Percentiles rank a stretch among this genome's conserved stretches.
Evolutionary conservation across 306 rosid species (phyloP).

Genomic region (Mimosa bimucronata): DNA sequence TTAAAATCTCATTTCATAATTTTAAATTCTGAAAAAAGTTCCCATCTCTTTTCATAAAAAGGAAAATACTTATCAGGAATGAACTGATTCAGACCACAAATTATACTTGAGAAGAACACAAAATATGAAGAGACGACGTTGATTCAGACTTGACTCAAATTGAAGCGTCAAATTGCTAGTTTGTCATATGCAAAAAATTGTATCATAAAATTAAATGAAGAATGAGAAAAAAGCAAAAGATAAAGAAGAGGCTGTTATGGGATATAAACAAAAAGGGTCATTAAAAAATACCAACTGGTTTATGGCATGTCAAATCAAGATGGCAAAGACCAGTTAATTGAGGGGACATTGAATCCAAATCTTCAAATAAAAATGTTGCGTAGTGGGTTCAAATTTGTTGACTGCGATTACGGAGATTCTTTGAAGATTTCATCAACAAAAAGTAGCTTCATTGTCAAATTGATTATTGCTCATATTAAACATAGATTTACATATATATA

Average conservation of each 20-base stretch:
- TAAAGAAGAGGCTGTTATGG: not conserved
- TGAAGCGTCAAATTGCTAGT: not conserved
- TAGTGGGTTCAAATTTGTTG: slow-evolving; percentile 35
- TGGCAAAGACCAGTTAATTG: not conserved
- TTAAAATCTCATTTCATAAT: not conserved
- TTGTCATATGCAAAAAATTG: not conserved
- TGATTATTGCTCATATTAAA: not conserved
- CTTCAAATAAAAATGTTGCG: slow-evolving; percentile 13
- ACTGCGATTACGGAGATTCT: slow-evolving; percentile 4
- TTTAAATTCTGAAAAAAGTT: not conserved
- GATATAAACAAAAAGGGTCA: not conserved
- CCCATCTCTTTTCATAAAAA: not conserved
- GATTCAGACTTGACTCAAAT: not conserved
- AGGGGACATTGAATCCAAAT: slow-evolving; percentile 5
- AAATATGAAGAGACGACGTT: not conserved
- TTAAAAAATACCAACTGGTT: not conserved
- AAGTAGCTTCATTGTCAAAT: not conserved
- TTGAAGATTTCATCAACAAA: not conserved
- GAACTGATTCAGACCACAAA: slow-evolving; percentile 1
- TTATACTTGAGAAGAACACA: not conserved
- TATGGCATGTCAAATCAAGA: slow-evolving; percentile 13
- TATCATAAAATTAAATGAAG: slow-evolving; percentile 26
- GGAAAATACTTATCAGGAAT: not conserved
- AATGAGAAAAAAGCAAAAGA: not conserved
- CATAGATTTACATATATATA: not conserved